A percentile compares a stretch with the other conserved stretches of the same genome.
phyloP scores from a whole-genome alignment of 768 basidiomycete genomes.

The Lactarius tabidus region DNA sequence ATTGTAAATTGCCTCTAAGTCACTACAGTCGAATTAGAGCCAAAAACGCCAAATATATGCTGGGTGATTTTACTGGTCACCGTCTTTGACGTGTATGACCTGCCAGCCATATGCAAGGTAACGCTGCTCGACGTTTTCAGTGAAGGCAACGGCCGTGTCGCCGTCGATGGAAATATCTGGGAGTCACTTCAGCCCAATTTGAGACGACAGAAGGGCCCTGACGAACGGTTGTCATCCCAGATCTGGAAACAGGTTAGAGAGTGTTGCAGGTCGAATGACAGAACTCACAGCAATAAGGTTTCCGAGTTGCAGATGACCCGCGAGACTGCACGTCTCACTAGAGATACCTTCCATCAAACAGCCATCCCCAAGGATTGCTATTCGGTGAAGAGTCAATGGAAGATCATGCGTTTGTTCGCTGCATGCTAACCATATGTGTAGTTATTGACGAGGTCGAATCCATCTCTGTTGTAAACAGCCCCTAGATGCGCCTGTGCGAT shows the following conservation, averaged over 20 bases:
- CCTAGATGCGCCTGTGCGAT: constrained; percentile 89
- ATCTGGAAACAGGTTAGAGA: constrained; percentile 44
- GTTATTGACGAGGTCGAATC: constrained; percentile 78
- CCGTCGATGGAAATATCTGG: constrained; percentile 95
- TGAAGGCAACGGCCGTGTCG: constrained; percentile 87
- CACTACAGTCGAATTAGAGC: constrained; percentile 41
- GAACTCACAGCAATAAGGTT: constrained; percentile 82
- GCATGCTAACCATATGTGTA: constrained; percentile 75
- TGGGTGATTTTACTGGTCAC: constrained; percentile 54
- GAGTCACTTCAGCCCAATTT: constrained; percentile 17
- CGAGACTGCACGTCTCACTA: constrained; percentile 87
- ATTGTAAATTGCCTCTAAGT: constrained; percentile 70
- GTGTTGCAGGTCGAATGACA: constrained; percentile 16
- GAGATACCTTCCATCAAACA: constrained; percentile 97
- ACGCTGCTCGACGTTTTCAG: constrained; percentile 85
- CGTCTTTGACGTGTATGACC: constrained; percentile 77
- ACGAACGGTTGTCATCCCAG: constrained; percentile 93
- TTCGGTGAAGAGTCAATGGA: constrained; percentile 12
- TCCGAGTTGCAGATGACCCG: constrained; percentile 90
- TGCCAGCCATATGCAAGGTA: constrained; percentile 95
- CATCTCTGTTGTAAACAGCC: constrained; percentile 86
- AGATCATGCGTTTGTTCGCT: constrained; percentile 2
- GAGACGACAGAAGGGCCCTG: not conserved
- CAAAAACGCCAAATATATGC: not conserved
- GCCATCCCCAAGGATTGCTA: constrained; percentile 91